Percentiles rank a stretch among this genome's conserved stretches.
phyloP scores from a whole-genome alignment of 352 stramenopile species.

The Ophiocytium majus region DNA sequence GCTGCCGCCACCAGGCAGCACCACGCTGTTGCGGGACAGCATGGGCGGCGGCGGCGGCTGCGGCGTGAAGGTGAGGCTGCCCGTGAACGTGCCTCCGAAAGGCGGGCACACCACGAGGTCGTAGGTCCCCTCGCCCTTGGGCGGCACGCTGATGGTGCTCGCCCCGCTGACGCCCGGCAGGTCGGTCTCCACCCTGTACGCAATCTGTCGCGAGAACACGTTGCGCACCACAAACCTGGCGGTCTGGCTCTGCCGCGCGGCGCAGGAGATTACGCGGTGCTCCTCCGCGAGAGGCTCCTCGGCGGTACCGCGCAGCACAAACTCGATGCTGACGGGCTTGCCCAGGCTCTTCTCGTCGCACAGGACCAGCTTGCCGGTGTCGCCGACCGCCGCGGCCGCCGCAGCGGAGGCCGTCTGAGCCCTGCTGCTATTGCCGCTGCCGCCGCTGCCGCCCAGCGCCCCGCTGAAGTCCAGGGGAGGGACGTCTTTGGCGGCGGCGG shows the following conservation, averaged over 20 bases:
- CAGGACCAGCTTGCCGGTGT: conserved; percentile 57
- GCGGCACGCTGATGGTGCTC: conserved; percentile 62
- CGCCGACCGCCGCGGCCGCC: neutral
- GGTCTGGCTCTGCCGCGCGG: conserved; percentile 74
- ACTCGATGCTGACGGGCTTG: conserved; percentile 80
- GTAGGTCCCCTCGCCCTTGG: conserved; percentile 65
- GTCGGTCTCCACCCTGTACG: conserved; percentile 83
- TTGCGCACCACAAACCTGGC: conserved; percentile 74
- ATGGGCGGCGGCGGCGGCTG: conserved; percentile 51
- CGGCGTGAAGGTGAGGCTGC: conserved; percentile 83
- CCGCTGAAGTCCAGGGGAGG: neutral
- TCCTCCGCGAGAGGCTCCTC: conserved; percentile 84
- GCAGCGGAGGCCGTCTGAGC: neutral
- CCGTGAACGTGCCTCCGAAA: conserved; percentile 83
- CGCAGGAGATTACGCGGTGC: conserved; percentile 74
- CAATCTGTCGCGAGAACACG: conserved; percentile 57
- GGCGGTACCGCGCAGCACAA: conserved; percentile 72
- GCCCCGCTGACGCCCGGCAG: conserved; percentile 77
- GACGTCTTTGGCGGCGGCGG: neutral
- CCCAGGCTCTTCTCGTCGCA: conserved; percentile 73
- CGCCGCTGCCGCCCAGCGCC: too few relatives aligned
- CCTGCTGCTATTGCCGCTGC: too few relatives aligned
- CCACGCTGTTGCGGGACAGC: neutral
- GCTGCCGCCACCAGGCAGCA: neutral
- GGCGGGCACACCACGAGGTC: conserved; percentile 76